Base-by-base conservation (phyloP, 805 yeast species). In the Metschnikowia shivogae region DNA sequence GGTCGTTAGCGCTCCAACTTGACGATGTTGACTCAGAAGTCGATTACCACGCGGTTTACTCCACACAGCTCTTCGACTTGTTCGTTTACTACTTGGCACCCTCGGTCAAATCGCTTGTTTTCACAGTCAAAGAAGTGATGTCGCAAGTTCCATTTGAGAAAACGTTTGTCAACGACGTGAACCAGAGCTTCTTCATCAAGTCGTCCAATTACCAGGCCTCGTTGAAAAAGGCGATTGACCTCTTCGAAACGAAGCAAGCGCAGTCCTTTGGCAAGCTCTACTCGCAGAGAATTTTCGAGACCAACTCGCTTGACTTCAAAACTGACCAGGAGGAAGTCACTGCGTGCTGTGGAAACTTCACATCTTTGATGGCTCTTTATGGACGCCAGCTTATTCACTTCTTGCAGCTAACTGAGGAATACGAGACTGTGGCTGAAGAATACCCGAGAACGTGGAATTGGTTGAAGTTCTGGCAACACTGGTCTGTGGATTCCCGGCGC, bases 331-430 rank as follows among this genome's bases (percentile, higher is more conserved):
- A 86, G 63, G 89, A 85, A 52, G 84, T 86, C 3, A 86, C 90
- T 1, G 95, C 95, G 0, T 78, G 86, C 37, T 86, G 93, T 66
- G 92, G 90, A 1, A 85, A 86, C 59, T 86, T 86, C 57, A 74
- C 90, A 1, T 77, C 81, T 30, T 70, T 85, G 20, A 59, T 88
- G 32, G 76, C 79, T 3, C 79, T 84, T 44, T 81, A 80, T 52
- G 80, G 88, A 1, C 68, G 68, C 30, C 89, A 84, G 49, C 62
- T 86, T 40, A 57, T 63, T 17, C 64, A 62, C 2, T 78, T 81
- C 48, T 60, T 85, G 32, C 64, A 64, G 10, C 50, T 70, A 7
- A 58, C 81, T 30, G 70, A 68, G 10, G 67, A 70, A 6, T 78
- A 72, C 49, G 68, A 67, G 36, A 53, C 52, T 4, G 49, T 47